These are phyloP conservation scores for Fusarium ambrosium DNA, from an alignment of 2,329 filamentous ascomycete genomes.

Conservation along the genomic window DNA sequence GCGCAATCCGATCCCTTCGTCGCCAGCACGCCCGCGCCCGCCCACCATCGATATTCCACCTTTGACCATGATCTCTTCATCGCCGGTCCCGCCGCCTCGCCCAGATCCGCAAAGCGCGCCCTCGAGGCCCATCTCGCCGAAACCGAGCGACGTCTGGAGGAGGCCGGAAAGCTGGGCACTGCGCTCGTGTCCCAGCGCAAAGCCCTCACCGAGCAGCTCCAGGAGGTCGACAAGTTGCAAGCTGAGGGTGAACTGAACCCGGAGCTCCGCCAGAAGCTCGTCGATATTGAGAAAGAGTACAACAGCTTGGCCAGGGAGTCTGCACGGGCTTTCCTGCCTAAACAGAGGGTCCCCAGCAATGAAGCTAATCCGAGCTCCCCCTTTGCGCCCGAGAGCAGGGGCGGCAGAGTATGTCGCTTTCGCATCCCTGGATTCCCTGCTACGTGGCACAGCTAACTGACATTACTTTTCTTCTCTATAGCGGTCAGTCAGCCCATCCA, in stretches of 20 bases:
- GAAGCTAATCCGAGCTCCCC: constrained; percentile 69
- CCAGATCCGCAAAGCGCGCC: constrained; percentile 87
- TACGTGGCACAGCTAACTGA: constrained; percentile 14
- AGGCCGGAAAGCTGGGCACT: constrained; percentile 90
- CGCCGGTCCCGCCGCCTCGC: constrained; percentile 81
- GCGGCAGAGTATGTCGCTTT: constrained; percentile 63
- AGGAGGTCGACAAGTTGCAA: constrained; percentile 85
- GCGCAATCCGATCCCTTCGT: constrained; percentile 70
- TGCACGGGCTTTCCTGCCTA: constrained; percentile 87
- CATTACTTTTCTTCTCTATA: constrained; percentile 51
- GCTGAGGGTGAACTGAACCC: constrained; percentile 83
- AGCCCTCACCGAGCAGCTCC: constrained; percentile 83
- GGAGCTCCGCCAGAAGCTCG: constrained; percentile 84
- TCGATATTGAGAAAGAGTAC: constrained; percentile 93
- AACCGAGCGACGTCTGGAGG: constrained; percentile 90
- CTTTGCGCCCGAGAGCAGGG: constrained; percentile 65
- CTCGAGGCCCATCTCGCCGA: constrained; percentile 93
- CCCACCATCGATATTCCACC: constrained; percentile 80
- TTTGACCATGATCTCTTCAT: constrained; percentile 87
- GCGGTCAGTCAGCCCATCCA: constrained; percentile 79
- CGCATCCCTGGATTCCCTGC: background rate
- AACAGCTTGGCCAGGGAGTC: constrained; percentile 93
- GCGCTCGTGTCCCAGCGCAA: constrained; percentile 89
- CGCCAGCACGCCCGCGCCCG: constrained; percentile 58
- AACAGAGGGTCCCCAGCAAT: constrained; percentile 82